Percentiles rank a stretch among this genome's conserved stretches.
Evolutionary conservation across 192 early-diverging fungal genomes (phyloP).

Genomic region (Obelidium mucronatum): DNA sequence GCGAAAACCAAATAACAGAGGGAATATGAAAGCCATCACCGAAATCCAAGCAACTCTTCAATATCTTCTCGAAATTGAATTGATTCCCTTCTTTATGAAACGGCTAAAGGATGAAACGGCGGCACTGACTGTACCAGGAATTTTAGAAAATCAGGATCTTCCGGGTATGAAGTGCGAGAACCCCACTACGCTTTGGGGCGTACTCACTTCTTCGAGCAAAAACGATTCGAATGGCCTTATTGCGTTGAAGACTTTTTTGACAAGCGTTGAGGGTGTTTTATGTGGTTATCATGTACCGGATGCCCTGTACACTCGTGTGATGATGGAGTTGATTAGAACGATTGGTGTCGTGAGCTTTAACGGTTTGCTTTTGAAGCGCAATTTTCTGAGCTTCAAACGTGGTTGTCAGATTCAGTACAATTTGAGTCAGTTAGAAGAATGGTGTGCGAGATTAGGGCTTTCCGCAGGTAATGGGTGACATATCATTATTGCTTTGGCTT

Average conservation of each 20-base stretch:
- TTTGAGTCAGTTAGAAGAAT: constrained; percentile 89
- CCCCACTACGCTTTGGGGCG: background rate
- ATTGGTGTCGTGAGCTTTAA: constrained; percentile 91
- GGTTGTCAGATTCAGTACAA: constrained; percentile 97
- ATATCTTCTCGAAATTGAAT: constrained; percentile 80
- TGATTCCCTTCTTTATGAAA: constrained; percentile 89
- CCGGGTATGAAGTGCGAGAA: constrained; percentile 85
- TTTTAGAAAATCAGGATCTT: constrained; percentile 86
- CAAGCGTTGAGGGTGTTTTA: constrained; percentile 83
- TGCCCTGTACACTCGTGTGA: constrained; percentile 79
- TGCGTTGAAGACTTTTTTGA: constrained; percentile 81
- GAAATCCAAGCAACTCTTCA: constrained; percentile 79
- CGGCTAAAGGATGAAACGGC: constrained; percentile 83
- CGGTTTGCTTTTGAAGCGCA: constrained; percentile 85
- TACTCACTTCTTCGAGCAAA: background rate
- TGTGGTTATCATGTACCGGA: constrained; percentile 85
- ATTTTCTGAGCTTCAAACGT: constrained; percentile 92
- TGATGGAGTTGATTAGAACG: constrained; percentile 85
- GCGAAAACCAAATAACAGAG: constrained; percentile 57
- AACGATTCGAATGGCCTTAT: constrained; percentile 71
- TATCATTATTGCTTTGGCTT: background rate
- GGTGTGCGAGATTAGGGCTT: constrained; percentile 87
- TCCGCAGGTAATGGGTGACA: constrained; percentile 54
- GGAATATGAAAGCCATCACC: constrained; percentile 69
- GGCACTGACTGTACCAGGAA: constrained; percentile 84